These are phyloP conservation scores for Fraxinus floribunda DNA, from an alignment of 305 asterid genomes.

Conservation along the genomic window DNA sequence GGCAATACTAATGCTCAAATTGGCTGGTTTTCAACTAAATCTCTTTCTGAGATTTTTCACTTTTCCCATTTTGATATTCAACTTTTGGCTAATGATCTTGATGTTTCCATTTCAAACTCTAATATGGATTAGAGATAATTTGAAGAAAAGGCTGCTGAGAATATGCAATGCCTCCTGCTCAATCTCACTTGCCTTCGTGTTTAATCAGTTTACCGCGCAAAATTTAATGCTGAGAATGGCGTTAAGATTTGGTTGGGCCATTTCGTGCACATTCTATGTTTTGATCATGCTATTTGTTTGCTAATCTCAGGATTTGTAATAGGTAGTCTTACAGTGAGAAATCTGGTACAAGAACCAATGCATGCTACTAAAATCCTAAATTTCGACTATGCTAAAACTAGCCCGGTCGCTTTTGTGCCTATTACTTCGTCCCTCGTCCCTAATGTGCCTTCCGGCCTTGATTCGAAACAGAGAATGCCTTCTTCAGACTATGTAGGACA, in stretches of 20 bases:
- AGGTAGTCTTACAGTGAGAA: slow-evolving; percentile 37
- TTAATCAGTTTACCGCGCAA: slow-evolving; percentile 25
- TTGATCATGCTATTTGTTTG: slow-evolving; percentile 41
- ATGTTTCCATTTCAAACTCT: slow-evolving; percentile 44
- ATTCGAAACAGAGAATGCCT: slow-evolving; percentile 9
- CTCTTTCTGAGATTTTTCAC: slow-evolving; percentile 34
- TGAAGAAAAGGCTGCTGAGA: slow-evolving; percentile 33
- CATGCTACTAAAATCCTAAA: slow-evolving; percentile 42
- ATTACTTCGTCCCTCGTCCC: slow-evolving; percentile 23
- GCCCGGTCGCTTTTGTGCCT: slow-evolving; percentile 53
- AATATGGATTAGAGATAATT: slow-evolving; percentile 23
- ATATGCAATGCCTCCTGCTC: slow-evolving; percentile 23
- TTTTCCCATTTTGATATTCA: slow-evolving; percentile 36
- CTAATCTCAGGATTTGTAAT: slow-evolving; percentile 42
- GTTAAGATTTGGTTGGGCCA: slow-evolving; percentile 38
- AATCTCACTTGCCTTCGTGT: slow-evolving; percentile 27
- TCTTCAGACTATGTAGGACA: slow-evolving; percentile 13
- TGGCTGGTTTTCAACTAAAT: slow-evolving; percentile 41
- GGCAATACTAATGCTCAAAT: slow-evolving; percentile 30
- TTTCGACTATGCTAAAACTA: slow-evolving; percentile 62
- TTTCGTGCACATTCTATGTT: slow-evolving; percentile 42
- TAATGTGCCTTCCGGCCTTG: slow-evolving; percentile 11
- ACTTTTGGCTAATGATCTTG: slow-evolving; percentile 33
- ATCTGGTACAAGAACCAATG: slow-evolving; percentile 43
- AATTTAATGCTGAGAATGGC: slow-evolving; percentile 33